A percentile compares a stretch with the other conserved stretches of the same genome.
Conservation (phyloP, 495 filamentous ascomycete species). For the Penicillium argentinense region DNA sequence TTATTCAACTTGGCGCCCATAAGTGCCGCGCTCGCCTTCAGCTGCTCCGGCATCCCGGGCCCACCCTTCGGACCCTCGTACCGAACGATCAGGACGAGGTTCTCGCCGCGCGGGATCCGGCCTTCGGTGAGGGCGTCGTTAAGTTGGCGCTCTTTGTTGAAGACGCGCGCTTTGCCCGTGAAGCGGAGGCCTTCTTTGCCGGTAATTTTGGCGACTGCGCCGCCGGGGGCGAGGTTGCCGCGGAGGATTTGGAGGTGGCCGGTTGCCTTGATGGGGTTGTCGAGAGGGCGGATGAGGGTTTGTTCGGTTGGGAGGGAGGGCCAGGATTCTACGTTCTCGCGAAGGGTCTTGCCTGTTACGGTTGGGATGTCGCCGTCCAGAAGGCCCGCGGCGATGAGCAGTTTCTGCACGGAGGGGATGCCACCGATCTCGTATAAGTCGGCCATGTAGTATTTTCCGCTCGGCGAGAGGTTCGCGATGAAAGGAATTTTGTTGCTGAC, state of each 20-base stretch:
- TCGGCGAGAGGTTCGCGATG: conserved; percentile 89
- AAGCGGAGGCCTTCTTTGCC: conserved; percentile 90
- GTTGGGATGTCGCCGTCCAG: conserved; percentile 84
- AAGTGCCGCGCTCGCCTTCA: conserved; percentile 82
- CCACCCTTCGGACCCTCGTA: conserved; percentile 96
- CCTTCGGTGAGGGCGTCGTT: conserved; percentile 72
- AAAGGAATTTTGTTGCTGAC: conserved; percentile 89
- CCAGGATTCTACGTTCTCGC: conserved; percentile 80
- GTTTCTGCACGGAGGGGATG: conserved; percentile 87
- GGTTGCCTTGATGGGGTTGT: conserved; percentile 81
- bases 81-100: conserved; percentile 88
- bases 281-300: conserved; percentile 77
- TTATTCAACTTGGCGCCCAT: conserved; percentile 91
- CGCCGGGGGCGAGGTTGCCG: conserved; percentile 88
- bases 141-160: conserved; percentile 82
- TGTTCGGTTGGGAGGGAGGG: conserved; percentile 80
- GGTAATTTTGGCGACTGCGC: conserved; percentile 96
- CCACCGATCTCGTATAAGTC: conserved; percentile 95
- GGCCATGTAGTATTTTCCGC: conserved; percentile 87
- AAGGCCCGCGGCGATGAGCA: conserved; percentile 77
- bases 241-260: conserved; percentile 89
- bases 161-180: conserved; percentile 81
- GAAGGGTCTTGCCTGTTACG: conserved; percentile 89
- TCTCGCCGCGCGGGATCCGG: conserved; percentile 71
- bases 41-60: conserved; percentile 98